Base-by-base conservation (phyloP, 768 basidiomycete genomes). In the Gloeophyllum trabeum region DNA sequence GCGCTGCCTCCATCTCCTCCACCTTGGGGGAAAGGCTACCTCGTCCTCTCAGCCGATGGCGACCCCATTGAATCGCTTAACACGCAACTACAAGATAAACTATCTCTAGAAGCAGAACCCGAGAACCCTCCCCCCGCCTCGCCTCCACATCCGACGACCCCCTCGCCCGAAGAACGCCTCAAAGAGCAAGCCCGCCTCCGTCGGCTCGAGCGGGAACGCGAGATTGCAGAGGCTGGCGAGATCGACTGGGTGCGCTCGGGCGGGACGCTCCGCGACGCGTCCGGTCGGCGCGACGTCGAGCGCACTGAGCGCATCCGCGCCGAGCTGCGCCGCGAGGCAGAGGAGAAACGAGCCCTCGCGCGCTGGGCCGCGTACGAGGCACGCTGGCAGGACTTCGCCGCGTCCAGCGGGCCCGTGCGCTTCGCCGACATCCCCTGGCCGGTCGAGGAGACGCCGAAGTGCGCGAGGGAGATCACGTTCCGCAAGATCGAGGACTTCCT, bases 371-470 rank as follows among this genome's bases (percentile, higher is more conserved):
- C 43, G 5, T 79, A 81, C 48, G 76, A 80, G 44, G 38, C 47
- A 14, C 59, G 63, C 6, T 82, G 82, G 81, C 56, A 52, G 23
- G 49, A 49, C 10, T 54, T 76, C 12, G 49, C 57, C 35, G 40
- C 43, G 25, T 44, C 41, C 21, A 40, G 26, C 12, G 35, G 43
- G 5, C 41, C 52, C 20, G 43, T 73, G 16, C 41, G 51, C 14
- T 84, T 81, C 49, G 49, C 41, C 4, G 73, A 75, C 45, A 67
- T 84, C 35, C 79, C 81, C 0, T 84, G 82, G 81, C 82, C 81
- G 0, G 59, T 75, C 6, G n/a, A n/a, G n/a, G n/a, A n/a, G n/a
- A n/a, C n/a, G n/a, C n/a, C n/a, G n/a, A n/a, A n/a, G n/a, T n/a
- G n/a, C n/a, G n/a, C n/a, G n/a, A n/a, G n/a, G n/a, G n/a, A n/a